phyloP scores from a whole-genome alignment of 441 rosid species.

The Lepidium campestre region DNA sequence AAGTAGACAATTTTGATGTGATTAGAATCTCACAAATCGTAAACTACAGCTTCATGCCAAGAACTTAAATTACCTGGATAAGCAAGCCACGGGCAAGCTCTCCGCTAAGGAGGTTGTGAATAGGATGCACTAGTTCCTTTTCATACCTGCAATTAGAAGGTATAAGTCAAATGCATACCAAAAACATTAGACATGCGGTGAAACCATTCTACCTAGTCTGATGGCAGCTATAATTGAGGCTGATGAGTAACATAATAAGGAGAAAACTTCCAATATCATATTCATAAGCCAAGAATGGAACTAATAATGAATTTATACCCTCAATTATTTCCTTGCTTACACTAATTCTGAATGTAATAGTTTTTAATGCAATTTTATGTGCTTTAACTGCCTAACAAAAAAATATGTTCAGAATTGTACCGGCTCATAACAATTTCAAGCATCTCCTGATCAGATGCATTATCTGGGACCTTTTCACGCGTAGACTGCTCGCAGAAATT shows the following conservation, averaged over 20 bases:
- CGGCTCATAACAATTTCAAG: conserved; percentile 89
- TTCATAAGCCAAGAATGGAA: conserved; percentile 1
- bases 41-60: conserved; percentile 8
- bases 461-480: conserved; percentile 60
- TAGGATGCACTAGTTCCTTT: conserved; percentile 78
- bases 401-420: conserved; percentile 32
- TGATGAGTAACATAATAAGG: not conserved
- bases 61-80: conserved; percentile 64
- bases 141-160: conserved; percentile 59
- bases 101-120: conserved; percentile 82
- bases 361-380: not conserved
- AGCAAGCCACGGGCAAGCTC: conserved; percentile 96
- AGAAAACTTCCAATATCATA: not conserved
- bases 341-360: not conserved
- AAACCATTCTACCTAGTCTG: not conserved
- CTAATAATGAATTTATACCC: not conserved
- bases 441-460: conserved; percentile 88
- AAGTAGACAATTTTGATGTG: conserved; percentile 11
- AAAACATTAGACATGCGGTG: not conserved
- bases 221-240: not conserved
- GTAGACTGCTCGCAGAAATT: conserved; percentile 79
- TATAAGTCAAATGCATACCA: not conserved
- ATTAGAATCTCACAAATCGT: conserved; percentile 19
- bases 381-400: conserved; percentile 10
- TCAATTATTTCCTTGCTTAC: not conserved